Conservation (phyloP, 2,329 filamentous ascomycete species). For the Tolypocladium album region DNA sequence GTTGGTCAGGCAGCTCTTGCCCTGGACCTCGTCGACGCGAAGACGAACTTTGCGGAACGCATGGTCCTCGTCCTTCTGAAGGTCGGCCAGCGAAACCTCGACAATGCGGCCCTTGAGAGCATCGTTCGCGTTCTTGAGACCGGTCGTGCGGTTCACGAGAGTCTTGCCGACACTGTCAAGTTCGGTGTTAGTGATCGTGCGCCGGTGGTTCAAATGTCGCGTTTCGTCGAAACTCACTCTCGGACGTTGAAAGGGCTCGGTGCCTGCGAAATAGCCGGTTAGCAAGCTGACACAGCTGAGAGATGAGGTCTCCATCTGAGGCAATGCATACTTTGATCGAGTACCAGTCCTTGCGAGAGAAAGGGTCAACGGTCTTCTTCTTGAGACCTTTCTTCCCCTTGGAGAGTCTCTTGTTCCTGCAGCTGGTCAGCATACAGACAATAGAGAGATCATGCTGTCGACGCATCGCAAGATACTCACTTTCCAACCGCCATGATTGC, state of each 20-base stretch:
- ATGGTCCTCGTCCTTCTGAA: constrained; percentile 99
- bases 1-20: constrained; percentile 99
- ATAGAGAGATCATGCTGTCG: neutral
- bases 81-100: constrained; percentile 96
- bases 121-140: constrained; percentile 99
- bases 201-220: neutral
- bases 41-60: constrained; percentile 99
- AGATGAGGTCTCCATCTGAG: neutral
- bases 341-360: constrained; percentile 99
- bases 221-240: constrained; percentile 60
- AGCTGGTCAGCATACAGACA: constrained; percentile 11
- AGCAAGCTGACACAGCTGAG: neutral
- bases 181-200: constrained; percentile 8
- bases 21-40: constrained; percentile 95
- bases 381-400: constrained; percentile 99
- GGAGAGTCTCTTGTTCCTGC: constrained; percentile 98
- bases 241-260: constrained; percentile 90
- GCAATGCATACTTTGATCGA: constrained; percentile 66
- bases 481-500: constrained; percentile 53
- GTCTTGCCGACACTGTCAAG: constrained; percentile 89
- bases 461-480: constrained; percentile 27
- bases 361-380: constrained; percentile 98
- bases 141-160: constrained; percentile 96
- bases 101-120: constrained; percentile 97
- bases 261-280: constrained; percentile 43